These are phyloP conservation scores for Colletotrichum tofieldiae DNA, from an alignment of 2,329 filamentous ascomycete species.

Conservation along the genomic window DNA sequence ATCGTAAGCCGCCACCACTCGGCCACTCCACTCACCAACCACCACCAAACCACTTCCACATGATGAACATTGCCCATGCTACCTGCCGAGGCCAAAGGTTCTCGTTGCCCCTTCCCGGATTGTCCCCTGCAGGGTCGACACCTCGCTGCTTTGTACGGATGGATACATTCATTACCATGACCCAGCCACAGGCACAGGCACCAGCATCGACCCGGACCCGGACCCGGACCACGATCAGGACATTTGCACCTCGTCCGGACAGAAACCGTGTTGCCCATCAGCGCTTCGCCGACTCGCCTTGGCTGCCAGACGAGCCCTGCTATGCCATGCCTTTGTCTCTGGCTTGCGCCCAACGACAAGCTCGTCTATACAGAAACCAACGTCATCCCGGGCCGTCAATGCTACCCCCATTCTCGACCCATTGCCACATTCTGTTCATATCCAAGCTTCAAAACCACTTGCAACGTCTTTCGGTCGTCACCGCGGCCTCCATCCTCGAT, in stretches of 20 bases:
- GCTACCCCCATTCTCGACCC: not conserved
- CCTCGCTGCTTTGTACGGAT: not conserved
- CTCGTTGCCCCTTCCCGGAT: not conserved
- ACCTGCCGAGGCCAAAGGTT: not conserved
- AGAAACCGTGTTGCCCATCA: not conserved
- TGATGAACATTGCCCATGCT: not conserved
- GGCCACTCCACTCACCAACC: not conserved
- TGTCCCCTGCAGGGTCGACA: not conserved
- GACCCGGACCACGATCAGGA: not conserved
- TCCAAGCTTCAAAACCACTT: not conserved
- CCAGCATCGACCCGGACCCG: no score
- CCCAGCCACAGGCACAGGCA: not conserved
- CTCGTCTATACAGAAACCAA: not conserved
- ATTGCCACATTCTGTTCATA: not conserved
- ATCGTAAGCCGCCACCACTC: constrained; percentile 4
- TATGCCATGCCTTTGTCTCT: not conserved
- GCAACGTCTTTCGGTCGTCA: not conserved
- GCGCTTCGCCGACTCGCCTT: not conserved
- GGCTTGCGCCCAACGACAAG: not conserved
- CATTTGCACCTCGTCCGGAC: not conserved
- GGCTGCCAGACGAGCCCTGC: not conserved
- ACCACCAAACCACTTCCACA: not conserved
- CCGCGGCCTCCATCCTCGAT: not conserved
- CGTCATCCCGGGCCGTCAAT: not conserved
- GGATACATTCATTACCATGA: not conserved